Conservation (phyloP, 2,329 filamentous ascomycete species). For the Clonostachys sp. region DNA sequence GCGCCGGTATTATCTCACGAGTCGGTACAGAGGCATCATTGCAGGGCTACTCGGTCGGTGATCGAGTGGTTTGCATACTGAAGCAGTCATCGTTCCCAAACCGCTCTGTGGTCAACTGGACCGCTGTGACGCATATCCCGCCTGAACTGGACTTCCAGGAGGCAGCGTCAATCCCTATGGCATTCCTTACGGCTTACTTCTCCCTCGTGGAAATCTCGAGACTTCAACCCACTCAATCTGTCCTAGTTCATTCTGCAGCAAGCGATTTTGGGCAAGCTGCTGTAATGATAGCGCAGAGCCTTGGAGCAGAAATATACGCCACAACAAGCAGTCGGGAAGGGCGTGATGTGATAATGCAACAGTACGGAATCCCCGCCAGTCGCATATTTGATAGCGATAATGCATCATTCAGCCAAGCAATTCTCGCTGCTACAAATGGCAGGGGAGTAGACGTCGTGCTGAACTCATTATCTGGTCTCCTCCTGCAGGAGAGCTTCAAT, state of each 20-base stretch:
- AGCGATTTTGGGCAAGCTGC: constrained; percentile 19
- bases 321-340: constrained; percentile 20
- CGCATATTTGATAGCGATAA: constrained; percentile 17
- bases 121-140: too few relatives aligned
- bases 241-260: constrained; percentile 19
- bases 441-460: constrained; percentile 23
- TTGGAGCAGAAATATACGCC: constrained; percentile 14
- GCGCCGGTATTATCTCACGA: too few relatives aligned
- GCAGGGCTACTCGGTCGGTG: too few relatives aligned
- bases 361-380: constrained; percentile 19
- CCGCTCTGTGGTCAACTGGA: too few relatives aligned
- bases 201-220: constrained; percentile 9
- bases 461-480: constrained; percentile 19
- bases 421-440: constrained; percentile 15
- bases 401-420: constrained; percentile 15
- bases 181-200: constrained; percentile 5
- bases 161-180: constrained; percentile 11
- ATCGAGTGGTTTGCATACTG: too few relatives aligned
- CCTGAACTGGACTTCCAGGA: constrained; percentile 10
- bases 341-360: constrained; percentile 12
- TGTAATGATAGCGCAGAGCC: constrained; percentile 10
- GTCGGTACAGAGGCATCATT: too few relatives aligned
- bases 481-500: constrained; percentile 22
- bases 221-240: constrained; percentile 19
- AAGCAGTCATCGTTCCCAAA: too few relatives aligned